Percentiles rank a stretch among this genome's conserved stretches.
These are phyloP conservation scores for Yarrowia divulgata DNA, from an alignment of 805 yeast species.

Conservation along the genomic window DNA sequence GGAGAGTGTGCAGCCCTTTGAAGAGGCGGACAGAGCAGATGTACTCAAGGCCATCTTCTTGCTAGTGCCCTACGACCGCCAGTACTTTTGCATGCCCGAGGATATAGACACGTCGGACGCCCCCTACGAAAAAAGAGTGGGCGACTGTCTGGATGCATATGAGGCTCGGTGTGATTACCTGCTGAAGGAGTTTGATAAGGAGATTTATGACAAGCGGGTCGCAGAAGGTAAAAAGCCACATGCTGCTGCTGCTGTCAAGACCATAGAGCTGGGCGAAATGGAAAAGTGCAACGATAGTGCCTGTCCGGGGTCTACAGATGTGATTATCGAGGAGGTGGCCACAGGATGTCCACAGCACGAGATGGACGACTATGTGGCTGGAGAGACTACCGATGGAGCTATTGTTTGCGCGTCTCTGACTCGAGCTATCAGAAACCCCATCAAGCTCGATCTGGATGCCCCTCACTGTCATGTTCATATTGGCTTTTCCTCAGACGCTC, in stretches of 20 bases:
- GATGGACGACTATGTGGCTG: constrained; percentile 23
- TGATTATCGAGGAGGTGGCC: background rate
- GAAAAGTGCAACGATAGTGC: background rate
- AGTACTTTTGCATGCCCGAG: constrained; percentile 34
- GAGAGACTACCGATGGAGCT: background rate
- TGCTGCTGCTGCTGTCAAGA: background rate
- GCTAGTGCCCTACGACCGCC: constrained; percentile 29
- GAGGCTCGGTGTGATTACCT: constrained; percentile 19
- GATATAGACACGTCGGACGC: constrained; percentile 20
- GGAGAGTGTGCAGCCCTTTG: constrained; percentile 11
- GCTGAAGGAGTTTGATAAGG: constrained; percentile 25
- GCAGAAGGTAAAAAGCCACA: constrained; percentile 11
- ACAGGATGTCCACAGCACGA: constrained; percentile 23
- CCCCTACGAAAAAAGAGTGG: constrained; percentile 9
- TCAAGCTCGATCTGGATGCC: constrained; percentile 18
- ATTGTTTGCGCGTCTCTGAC: constrained; percentile 20
- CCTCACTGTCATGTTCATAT: constrained; percentile 36
- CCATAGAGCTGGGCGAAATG: constrained; percentile 15
- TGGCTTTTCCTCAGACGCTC: constrained; percentile 23
- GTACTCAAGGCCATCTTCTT: constrained; percentile 30
- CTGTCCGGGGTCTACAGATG: constrained; percentile 13
- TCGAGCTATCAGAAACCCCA: constrained; percentile 22
- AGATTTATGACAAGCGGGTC: constrained; percentile 14
- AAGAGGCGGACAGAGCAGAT: background rate
- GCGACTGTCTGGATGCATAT: constrained; percentile 21